Evolutionary conservation across 345 rosid genomes (phyloP).

Genomic region (Melaleuca quinquenervia): DNA sequence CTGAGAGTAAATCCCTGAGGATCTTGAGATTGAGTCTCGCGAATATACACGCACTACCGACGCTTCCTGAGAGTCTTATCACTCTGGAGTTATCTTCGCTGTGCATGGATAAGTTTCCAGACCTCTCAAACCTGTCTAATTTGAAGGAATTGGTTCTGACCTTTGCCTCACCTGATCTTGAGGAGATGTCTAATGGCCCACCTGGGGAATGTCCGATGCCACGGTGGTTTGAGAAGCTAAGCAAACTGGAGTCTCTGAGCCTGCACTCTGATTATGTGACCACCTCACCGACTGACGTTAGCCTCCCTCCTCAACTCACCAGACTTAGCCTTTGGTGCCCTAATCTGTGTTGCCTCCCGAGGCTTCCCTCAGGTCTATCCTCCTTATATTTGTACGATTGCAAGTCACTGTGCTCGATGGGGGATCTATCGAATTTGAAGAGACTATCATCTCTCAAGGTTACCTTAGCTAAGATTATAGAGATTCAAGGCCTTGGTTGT

Average conservation of each 20-base stretch:
- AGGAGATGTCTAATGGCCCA: not conserved
- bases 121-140: not conserved
- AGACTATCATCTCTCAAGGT: not conserved
- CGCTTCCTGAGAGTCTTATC: not conserved
- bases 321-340: not conserved
- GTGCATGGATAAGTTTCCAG: not conserved
- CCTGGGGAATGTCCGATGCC: not conserved
- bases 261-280: not conserved
- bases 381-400: fast-evolving
- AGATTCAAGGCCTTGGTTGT: not conserved
- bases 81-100: fast-evolving
- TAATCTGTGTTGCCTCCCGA: not conserved
- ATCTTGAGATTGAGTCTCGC: fast-evolving
- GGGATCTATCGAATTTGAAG: not conserved
- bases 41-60: not conserved
- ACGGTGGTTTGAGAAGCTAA: no score
- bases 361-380: not conserved
- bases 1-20: not conserved
- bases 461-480: fast-evolving
- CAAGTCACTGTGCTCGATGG: not conserved
- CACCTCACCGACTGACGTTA: not conserved
- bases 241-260: no score
- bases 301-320: not conserved
- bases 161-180: not conserved
- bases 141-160: not conserved